Conservation (phyloP, 495 filamentous ascomycete species). For the Penicillium bovifimosum region DNA sequence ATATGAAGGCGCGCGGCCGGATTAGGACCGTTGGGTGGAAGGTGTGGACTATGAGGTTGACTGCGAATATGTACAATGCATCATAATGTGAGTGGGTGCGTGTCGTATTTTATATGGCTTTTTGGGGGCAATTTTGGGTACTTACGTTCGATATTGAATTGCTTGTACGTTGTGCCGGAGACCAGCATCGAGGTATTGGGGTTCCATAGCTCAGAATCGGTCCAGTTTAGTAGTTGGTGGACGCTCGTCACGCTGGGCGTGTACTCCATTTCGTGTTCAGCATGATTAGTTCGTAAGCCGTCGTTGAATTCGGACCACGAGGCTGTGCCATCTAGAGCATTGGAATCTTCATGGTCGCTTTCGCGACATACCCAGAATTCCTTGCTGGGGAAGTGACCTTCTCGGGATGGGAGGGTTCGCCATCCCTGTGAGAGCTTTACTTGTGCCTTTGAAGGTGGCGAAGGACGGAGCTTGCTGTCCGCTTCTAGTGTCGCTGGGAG, state of each 20-base stretch:
- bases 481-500: constrained; percentile 27
- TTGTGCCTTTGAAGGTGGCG: constrained; percentile 28
- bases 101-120: background rate
- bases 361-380: constrained; percentile 67
- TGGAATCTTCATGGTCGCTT: constrained; percentile 54
- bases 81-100: no score
- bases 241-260: constrained; percentile 62
- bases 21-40: constrained; percentile 33
- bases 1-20: constrained; percentile 34
- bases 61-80: constrained; percentile 7
- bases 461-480: constrained; percentile 35
- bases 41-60: constrained; percentile 42
- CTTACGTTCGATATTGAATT: constrained; percentile 48
- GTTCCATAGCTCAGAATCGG: constrained; percentile 26
- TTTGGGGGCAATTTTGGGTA: constrained; percentile 1
- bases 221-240: constrained; percentile 49
- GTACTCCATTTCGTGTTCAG: constrained; percentile 62
- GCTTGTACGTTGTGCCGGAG: constrained; percentile 30
- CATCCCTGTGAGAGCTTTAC: constrained; percentile 16
- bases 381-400: constrained; percentile 32
- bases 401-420: constrained; percentile 31
- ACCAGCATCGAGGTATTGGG: constrained; percentile 10
- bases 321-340: constrained; percentile 50
- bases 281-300: constrained; percentile 57
- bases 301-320: constrained; percentile 59